Conservation (phyloP, 140 eudicot genomes). For the Artemisia princeps region DNA sequence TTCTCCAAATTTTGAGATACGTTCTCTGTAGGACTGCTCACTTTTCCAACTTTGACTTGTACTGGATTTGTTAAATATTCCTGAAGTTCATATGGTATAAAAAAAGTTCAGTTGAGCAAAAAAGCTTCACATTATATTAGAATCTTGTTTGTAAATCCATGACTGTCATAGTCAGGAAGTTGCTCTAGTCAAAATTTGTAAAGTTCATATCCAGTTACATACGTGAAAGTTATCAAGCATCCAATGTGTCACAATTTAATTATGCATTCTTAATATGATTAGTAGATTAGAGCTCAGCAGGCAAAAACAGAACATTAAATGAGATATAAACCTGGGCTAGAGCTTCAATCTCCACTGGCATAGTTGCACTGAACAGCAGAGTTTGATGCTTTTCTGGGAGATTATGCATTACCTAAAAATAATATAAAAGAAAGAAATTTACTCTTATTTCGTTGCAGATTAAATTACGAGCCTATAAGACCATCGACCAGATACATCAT, state of each 20-base stretch:
- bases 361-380: slow-evolving; percentile 76
- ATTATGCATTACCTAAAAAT: slow-evolving; percentile 65
- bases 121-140: slow-evolving; percentile 7
- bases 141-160: background rate
- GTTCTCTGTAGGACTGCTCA: slow-evolving; percentile 81
- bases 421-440: background rate
- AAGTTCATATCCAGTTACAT: slow-evolving; percentile 8
- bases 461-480: background rate
- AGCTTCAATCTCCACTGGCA: slow-evolving; percentile 90
- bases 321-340: slow-evolving; percentile 52
- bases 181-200: slow-evolving; percentile 3
- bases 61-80: slow-evolving; percentile 73
- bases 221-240: background rate
- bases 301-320: background rate
- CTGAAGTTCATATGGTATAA: slow-evolving; percentile 25
- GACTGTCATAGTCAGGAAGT: slow-evolving; percentile 2
- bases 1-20: slow-evolving; percentile 74
- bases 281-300: background rate
- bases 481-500: background rate
- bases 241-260: background rate
- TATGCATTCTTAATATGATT: background rate
- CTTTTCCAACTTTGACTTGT: slow-evolving; percentile 78
- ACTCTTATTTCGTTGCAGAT: background rate
- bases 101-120: background rate
- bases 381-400: slow-evolving; percentile 82